These are phyloP conservation scores for Brassica carinata DNA, from an alignment of 345 rosid genomes.

Conservation along the genomic window DNA sequence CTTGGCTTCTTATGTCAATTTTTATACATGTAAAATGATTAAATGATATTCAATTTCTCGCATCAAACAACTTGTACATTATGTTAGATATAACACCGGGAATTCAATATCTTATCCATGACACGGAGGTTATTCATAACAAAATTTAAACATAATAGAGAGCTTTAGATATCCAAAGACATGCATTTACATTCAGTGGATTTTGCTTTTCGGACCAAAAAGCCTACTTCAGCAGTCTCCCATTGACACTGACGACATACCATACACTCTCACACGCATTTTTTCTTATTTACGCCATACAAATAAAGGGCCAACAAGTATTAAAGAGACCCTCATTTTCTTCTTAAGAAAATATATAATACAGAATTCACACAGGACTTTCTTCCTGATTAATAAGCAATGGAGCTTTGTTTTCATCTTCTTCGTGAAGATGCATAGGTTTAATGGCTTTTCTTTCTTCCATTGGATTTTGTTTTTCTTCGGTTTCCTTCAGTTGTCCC, in stretches of 20 bases:
- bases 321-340: conserved; percentile 18
- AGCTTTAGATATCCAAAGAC: conserved; percentile 14
- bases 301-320: conserved; percentile 26
- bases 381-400: conserved; percentile 51
- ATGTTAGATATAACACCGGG: no score
- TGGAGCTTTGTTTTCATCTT: conserved; percentile 46
- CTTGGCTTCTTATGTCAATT: no score
- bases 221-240: conserved; percentile 40
- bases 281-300: background rate
- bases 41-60: no score
- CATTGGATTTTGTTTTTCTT: conserved; percentile 35
- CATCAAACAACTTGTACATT: no score
- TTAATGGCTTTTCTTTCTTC: conserved; percentile 28
- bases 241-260: conserved; percentile 17
- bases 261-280: conserved; percentile 9
- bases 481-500: conserved; percentile 60
- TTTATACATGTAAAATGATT: no score
- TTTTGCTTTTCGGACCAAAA: conserved; percentile 44
- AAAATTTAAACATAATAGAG: conserved; percentile 1
- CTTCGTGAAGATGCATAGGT: conserved; percentile 28
- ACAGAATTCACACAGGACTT: conserved; percentile 37
- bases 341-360: background rate
- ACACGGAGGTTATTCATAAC: background rate
- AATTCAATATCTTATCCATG: background rate
- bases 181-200: conserved; percentile 21